Evolutionary conservation across 2,329 filamentous ascomycete species (phyloP).

Genomic region (Tricladium varicosporioides): DNA sequence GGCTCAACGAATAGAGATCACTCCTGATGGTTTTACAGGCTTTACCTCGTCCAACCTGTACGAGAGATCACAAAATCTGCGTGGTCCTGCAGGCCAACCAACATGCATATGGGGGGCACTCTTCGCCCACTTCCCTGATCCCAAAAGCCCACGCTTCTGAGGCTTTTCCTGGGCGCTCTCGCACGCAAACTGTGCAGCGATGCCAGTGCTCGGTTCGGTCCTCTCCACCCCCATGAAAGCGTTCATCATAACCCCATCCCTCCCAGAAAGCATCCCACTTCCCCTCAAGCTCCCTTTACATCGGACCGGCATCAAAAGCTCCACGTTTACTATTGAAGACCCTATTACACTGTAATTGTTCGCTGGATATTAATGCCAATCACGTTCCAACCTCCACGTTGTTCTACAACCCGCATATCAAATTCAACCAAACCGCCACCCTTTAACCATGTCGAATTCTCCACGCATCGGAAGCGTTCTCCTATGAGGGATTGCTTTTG

Average conservation of each 20-base stretch:
- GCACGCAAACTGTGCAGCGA: background rate
- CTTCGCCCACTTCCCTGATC: too few relatives aligned
- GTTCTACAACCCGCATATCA: slow-evolving; percentile 12
- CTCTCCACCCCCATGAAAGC: too few relatives aligned
- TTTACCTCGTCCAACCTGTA: too few relatives aligned
- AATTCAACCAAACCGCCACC: slow-evolving; percentile 9
- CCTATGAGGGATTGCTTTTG: slow-evolving; percentile 15
- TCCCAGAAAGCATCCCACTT: too few relatives aligned
- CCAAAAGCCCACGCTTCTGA: too few relatives aligned
- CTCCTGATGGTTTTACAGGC: too few relatives aligned
- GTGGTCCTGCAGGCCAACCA: too few relatives aligned
- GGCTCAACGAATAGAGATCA: too few relatives aligned
- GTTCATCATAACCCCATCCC: too few relatives aligned
- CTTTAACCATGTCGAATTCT: slow-evolving; percentile 19
- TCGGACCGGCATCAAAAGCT: background rate
- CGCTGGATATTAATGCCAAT: slow-evolving; percentile 19
- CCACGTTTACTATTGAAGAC: background rate
- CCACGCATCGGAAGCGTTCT: slow-evolving; percentile 11
- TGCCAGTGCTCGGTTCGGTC: too few relatives aligned
- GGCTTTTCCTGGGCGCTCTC: background rate
- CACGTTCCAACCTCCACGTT: slow-evolving; percentile 17
- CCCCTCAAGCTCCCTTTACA: background rate
- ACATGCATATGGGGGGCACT: too few relatives aligned
- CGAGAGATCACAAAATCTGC: too few relatives aligned
- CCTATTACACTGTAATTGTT: background rate